A percentile compares a stretch with the other conserved stretches of the same genome.
Conservation (phyloP, 2,329 filamentous ascomycete species). For the Nigrospora sphaerica region DNA sequence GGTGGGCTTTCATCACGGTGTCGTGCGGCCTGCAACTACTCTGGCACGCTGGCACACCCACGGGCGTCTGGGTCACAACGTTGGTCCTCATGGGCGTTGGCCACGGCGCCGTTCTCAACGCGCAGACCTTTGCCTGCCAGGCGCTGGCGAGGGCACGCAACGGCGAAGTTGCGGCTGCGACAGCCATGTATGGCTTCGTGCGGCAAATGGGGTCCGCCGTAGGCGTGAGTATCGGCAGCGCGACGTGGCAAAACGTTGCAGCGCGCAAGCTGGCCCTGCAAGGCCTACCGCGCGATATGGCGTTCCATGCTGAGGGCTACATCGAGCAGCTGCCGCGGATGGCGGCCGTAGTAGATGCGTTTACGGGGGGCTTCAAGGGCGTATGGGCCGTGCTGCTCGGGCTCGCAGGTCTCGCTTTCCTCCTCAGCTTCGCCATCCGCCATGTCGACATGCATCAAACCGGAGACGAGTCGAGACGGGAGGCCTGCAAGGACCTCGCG, state of each 20-base stretch:
- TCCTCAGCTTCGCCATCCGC: constrained; percentile 26
- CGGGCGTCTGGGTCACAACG: constrained; percentile 8
- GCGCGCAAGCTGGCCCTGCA: constrained; percentile 5
- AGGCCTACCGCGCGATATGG: constrained; percentile 3
- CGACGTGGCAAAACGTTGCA: constrained; percentile 12
- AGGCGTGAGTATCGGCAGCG: constrained; percentile 9
- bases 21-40: constrained; percentile 9
- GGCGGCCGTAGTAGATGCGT: constrained; percentile 1
- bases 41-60: constrained; percentile 7
- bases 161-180: background rate
- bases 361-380: constrained; percentile 7
- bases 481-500: background rate
- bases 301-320: constrained; percentile 4
- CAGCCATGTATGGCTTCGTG: background rate
- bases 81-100: constrained; percentile 10
- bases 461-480: constrained; percentile 15
- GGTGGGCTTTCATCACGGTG: constrained; percentile 4
- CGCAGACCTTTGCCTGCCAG: constrained; percentile 14
- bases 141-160: constrained; percentile 5
- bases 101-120: constrained; percentile 13
- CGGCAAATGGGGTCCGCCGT: constrained; percentile 10
- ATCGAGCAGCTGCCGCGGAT: constrained; percentile 1
- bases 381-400: constrained; percentile 6
- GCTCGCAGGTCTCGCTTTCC: constrained; percentile 34
- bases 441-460: constrained; percentile 38